A percentile compares a stretch with the other conserved stretches of the same genome.
These are phyloP conservation scores for Thozetella sp. DNA, from an alignment of 495 filamentous ascomycete species.

Conservation along the genomic window DNA sequence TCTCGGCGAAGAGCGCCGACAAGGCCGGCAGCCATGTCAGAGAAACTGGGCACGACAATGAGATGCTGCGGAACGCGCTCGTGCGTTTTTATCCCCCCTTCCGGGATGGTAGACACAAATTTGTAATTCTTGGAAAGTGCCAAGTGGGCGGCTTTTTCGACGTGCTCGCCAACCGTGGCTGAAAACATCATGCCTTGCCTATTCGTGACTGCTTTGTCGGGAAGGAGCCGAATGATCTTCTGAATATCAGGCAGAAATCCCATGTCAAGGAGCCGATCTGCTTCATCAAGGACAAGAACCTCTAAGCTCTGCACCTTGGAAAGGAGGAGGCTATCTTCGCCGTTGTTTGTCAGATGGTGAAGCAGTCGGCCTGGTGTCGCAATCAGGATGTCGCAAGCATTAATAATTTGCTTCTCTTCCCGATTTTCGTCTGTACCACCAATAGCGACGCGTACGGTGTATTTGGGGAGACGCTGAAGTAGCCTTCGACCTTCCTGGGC, in stretches of 20 bases:
- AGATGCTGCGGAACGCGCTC: constrained; percentile 63
- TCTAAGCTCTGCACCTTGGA: constrained; percentile 40
- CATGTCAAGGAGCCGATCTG: constrained; percentile 67
- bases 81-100: constrained; percentile 62
- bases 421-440: constrained; percentile 37
- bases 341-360: constrained; percentile 57
- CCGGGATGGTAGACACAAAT: constrained; percentile 62
- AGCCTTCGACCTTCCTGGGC: constrained; percentile 49
- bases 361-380: constrained; percentile 66
- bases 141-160: constrained; percentile 60
- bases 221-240: constrained; percentile 57
- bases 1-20: constrained; percentile 48
- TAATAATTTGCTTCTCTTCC: constrained; percentile 33
- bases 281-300: constrained; percentile 68
- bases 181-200: constrained; percentile 77
- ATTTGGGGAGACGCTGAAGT: constrained; percentile 29
- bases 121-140: constrained; percentile 59
- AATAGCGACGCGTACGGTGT: constrained; percentile 32
- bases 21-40: constrained; percentile 26
- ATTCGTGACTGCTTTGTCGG: constrained; percentile 47
- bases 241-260: constrained; percentile 63
- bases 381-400: constrained; percentile 53
- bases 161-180: constrained; percentile 65
- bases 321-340: constrained; percentile 41
- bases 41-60: constrained; percentile 53